Evolutionary conservation across 331 rosid genomes (phyloP).

Genomic region (Phaseolus coccineus): DNA sequence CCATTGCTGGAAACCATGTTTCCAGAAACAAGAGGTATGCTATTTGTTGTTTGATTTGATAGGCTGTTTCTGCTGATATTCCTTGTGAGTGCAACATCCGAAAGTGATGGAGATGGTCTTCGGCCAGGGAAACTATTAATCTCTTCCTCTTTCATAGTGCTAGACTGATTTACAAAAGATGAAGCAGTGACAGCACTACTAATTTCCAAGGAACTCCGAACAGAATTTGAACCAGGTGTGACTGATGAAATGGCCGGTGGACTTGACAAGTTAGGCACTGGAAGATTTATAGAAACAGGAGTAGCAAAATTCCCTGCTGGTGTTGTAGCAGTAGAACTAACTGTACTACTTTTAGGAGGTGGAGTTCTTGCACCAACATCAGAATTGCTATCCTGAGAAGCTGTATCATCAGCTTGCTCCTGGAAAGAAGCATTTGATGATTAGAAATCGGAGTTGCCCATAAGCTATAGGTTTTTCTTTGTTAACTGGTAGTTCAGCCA

Average conservation of each 20-base stretch:
- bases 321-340: constrained; percentile 60
- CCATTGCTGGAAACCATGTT: constrained; percentile 62
- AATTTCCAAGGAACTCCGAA: constrained; percentile 58
- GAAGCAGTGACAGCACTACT: constrained; percentile 50
- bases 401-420: constrained; percentile 76
- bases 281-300: constrained; percentile 59
- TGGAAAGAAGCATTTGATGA: constrained; percentile 54
- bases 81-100: constrained; percentile 69
- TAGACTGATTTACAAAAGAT: constrained; percentile 62
- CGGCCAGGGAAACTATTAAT: constrained; percentile 65
- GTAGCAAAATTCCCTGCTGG: constrained; percentile 61
- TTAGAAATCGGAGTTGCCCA: constrained; percentile 41
- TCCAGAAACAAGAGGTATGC: constrained; percentile 61
- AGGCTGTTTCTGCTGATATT: constrained; percentile 67
- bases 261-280: constrained; percentile 55
- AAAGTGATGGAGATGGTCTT: constrained; percentile 73
- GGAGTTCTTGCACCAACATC: constrained; percentile 70
- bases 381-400: constrained; percentile 68
- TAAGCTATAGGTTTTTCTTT: not conserved
- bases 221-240: constrained; percentile 59
- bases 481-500: not conserved
- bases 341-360: constrained; percentile 63
- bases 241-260: constrained; percentile 48
- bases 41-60: constrained; percentile 62
- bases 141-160: constrained; percentile 74